A percentile compares a stretch with the other conserved stretches of the same genome.
Evolutionary conservation across 192 early-diverging fungal species (phyloP).

Genomic region (Geranomyces variabilis): DNA sequence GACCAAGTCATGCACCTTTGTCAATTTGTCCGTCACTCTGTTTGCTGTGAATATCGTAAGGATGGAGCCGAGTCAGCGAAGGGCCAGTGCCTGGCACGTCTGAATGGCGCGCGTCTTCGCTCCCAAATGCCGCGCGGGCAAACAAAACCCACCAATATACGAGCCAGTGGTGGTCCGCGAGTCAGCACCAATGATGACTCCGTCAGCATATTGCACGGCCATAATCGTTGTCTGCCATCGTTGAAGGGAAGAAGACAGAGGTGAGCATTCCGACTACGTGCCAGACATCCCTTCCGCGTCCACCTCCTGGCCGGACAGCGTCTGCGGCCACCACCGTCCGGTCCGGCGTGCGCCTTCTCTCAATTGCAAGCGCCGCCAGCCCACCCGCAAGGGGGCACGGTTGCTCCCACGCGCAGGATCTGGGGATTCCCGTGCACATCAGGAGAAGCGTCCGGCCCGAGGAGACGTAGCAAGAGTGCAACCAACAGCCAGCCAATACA

Average conservation of each 20-base stretch:
- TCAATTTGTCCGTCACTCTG: conserved; percentile 98
- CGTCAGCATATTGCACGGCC: conserved; percentile 87
- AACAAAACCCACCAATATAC: conserved; percentile 70
- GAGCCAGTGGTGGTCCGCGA: conserved; percentile 94
- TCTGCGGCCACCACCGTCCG: too few relatives aligned
- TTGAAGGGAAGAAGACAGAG: too few relatives aligned
- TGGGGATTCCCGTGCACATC: background rate
- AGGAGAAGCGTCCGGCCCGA: background rate
- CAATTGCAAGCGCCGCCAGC: background rate
- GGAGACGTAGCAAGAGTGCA: too few relatives aligned
- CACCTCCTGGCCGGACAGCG: too few relatives aligned
- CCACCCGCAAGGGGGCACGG: background rate
- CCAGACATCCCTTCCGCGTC: too few relatives aligned
- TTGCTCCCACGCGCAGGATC: background rate
- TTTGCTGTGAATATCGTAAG: conserved; percentile 56
- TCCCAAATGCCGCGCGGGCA: background rate
- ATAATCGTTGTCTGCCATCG: conserved; percentile 87
- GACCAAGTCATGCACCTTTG: conserved; percentile 90
- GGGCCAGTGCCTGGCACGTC: too few relatives aligned
- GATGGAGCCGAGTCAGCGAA: too few relatives aligned
- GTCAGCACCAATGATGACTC: conserved; percentile 96
- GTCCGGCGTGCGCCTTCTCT: too few relatives aligned
- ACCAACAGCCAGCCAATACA: too few relatives aligned
- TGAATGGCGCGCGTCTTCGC: too few relatives aligned
- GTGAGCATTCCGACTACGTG: too few relatives aligned